Base-by-base conservation (phyloP, 768 basidiomycete species). In the Psilocybe cubensis region DNA sequence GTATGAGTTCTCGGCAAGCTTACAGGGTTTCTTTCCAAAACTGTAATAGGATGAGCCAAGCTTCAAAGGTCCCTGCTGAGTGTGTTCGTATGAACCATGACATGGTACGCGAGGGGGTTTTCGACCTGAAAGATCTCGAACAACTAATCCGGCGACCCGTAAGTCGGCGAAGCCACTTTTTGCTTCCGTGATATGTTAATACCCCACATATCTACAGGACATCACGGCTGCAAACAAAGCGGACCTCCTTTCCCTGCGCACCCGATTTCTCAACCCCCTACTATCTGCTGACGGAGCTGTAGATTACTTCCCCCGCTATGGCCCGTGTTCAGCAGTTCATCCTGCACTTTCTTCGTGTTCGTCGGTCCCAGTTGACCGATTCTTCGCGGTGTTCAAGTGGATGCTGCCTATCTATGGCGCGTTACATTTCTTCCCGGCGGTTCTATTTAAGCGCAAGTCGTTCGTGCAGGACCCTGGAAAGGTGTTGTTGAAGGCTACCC, bases 341-440 rank as follows among this genome's bases (percentile, higher is more conserved):
- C 96, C 96, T 1, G 84, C 60, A 69, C 76, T 70, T 28, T 81
- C 88, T 18, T 80, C 79, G 8, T 94, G 92, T 68, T 64, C 74
- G 5, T 70, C 75, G 9, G 85, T 86, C 1, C 84, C 83, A 11
- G 59, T 87, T n/a, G 81, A 84, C 35, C 86, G 94, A 25, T 91
- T 95, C 72, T 80, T 88, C 63, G 76, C 83, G 17, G 94, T 97
- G 5, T 91, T 89, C 70, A 84, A 83, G 73, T 96, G 83, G 90
- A 94, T 91, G 74, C 70, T 90, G 42, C 89, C 86, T 3, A 84
- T 89, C 38, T 98, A 98, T 64, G 88, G 92, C 20, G 94, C 93
- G 0, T 73, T 98, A 28, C 96, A 98, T 70, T 82, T 97, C 57
- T 83, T 97, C 25, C 96, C 96, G 1, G 81, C 88, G 45, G 74